A percentile compares a stretch with the other conserved stretches of the same genome.
These are phyloP conservation scores for Skeletonema costatum DNA, from an alignment of 108 stramenopile species.

Conservation along the genomic window DNA sequence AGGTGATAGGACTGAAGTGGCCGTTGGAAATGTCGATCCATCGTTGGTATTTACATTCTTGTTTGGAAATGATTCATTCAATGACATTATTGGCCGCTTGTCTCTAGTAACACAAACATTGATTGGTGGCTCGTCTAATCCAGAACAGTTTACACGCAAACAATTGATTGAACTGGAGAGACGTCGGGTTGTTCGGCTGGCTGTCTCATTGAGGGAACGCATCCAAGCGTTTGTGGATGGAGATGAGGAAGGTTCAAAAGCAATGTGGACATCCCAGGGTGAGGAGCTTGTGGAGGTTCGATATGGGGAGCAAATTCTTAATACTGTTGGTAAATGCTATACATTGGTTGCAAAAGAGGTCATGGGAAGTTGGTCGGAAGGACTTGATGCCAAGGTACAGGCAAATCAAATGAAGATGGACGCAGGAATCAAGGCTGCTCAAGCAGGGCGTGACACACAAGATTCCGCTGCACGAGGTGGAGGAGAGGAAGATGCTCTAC, in stretches of 20 bases:
- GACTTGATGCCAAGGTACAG: slow-evolving; percentile 35
- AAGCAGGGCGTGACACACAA: slow-evolving; percentile 9
- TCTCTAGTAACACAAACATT: slow-evolving; percentile 36
- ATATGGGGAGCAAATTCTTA: slow-evolving; percentile 41
- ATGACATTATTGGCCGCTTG: slow-evolving; percentile 28
- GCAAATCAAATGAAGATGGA: slow-evolving; percentile 11
- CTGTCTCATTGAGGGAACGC: slow-evolving; percentile 21
- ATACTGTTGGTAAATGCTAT: slow-evolving; percentile 36
- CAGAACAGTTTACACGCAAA: slow-evolving; percentile 1
- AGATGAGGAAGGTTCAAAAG: slow-evolving; percentile 15
- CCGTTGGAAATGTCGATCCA: slow-evolving; percentile 24
- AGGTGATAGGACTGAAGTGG: slow-evolving; percentile 40
- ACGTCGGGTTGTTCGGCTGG: slow-evolving; percentile 34
- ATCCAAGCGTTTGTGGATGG: slow-evolving; percentile 30
- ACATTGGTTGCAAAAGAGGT: slow-evolving; percentile 25
- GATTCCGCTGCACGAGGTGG: neutral
- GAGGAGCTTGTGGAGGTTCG: slow-evolving; percentile 41
- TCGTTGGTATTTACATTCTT: slow-evolving; percentile 42
- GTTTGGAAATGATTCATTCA: slow-evolving; percentile 37
- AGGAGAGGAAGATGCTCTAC: slow-evolving; percentile 15
- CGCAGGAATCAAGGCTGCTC: slow-evolving; percentile 16
- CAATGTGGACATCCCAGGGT: slow-evolving; percentile 27
- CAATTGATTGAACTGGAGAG: slow-evolving; percentile 31
- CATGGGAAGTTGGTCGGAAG: slow-evolving; percentile 32
- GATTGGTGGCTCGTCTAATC: slow-evolving; percentile 23